Evolutionary conservation across 306 rosid species (phyloP).

Genomic region (Ammopiptanthus mongolicus): DNA sequence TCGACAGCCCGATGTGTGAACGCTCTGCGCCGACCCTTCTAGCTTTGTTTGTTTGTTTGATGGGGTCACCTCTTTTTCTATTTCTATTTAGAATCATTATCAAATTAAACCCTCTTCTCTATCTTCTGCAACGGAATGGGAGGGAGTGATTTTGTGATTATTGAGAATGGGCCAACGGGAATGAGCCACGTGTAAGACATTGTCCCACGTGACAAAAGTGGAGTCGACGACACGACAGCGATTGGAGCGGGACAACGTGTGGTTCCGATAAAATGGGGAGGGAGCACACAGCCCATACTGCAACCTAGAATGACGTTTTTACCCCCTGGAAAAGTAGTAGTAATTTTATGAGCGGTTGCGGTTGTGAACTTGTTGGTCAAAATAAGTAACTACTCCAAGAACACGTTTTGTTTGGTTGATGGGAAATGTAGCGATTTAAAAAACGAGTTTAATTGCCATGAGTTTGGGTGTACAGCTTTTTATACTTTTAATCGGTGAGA

Average conservation of each 20-base stretch:
- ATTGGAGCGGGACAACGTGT: background rate
- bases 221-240: background rate
- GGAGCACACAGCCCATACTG: background rate
- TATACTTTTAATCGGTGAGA: too few species aligned
- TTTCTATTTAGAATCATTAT: too few species aligned
- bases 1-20: slow-evolving; percentile 56
- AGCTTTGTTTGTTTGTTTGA: background rate
- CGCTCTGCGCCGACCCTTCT: background rate
- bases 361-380: background rate
- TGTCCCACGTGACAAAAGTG: background rate
- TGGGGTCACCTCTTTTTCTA: background rate
- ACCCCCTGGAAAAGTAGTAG: background rate
- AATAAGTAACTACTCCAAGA: background rate
- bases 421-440: too few species aligned
- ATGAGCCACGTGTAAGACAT: slow-evolving; percentile 9
- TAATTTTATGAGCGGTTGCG: background rate
- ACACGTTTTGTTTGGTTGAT: too few species aligned
- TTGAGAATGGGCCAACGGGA: background rate
- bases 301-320: background rate
- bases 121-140: too few species aligned
- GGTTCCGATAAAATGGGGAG: slow-evolving; percentile 18
- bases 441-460: too few species aligned
- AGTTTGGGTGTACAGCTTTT: too few species aligned
- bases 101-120: too few species aligned
- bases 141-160: too few species aligned